These are phyloP conservation scores for Penicillium sclerotigenum DNA, from an alignment of 2,329 filamentous ascomycete species.

Conservation along the genomic window DNA sequence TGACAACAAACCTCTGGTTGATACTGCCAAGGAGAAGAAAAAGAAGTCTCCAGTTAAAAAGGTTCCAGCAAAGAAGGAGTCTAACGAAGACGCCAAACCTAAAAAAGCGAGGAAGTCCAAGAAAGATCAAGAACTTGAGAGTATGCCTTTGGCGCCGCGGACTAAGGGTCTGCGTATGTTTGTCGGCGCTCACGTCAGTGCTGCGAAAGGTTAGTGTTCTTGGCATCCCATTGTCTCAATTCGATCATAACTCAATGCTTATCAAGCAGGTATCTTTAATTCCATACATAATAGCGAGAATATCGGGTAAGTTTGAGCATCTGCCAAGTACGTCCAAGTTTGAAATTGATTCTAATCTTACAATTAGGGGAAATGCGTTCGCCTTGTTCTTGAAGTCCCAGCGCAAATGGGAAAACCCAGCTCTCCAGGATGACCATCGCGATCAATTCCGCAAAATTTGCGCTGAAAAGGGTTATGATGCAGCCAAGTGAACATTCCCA, in stretches of 20 bases:
- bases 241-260: slow-evolving; percentile 12
- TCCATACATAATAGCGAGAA: slow-evolving; percentile 72
- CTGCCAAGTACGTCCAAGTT: background rate
- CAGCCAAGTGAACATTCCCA: slow-evolving; percentile 47
- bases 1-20: background rate
- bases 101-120: slow-evolving; percentile 56
- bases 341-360: background rate
- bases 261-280: slow-evolving; percentile 73
- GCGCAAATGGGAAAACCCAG: slow-evolving; percentile 86
- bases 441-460: slow-evolving; percentile 69
- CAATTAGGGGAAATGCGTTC: slow-evolving; percentile 74
- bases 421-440: slow-evolving; percentile 65
- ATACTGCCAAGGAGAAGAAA: slow-evolving; percentile 15
- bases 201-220: slow-evolving; percentile 67
- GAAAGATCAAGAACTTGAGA: slow-evolving; percentile 53
- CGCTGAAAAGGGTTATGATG: slow-evolving; percentile 67
- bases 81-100: slow-evolving; percentile 29
- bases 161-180: slow-evolving; percentile 73
- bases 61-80: slow-evolving; percentile 15
- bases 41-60: slow-evolving; percentile 13
- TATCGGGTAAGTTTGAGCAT: slow-evolving; percentile 56
- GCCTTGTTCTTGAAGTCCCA: slow-evolving; percentile 96
- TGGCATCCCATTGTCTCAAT: background rate
- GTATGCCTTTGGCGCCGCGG: slow-evolving; percentile 64
- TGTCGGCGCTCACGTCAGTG: slow-evolving; percentile 89